Evolutionary conservation across 495 filamentous ascomycete species (phyloP), one percentile per base, ranked within the genome.

Genomic region (Penicillium maclennaniae): DNA sequence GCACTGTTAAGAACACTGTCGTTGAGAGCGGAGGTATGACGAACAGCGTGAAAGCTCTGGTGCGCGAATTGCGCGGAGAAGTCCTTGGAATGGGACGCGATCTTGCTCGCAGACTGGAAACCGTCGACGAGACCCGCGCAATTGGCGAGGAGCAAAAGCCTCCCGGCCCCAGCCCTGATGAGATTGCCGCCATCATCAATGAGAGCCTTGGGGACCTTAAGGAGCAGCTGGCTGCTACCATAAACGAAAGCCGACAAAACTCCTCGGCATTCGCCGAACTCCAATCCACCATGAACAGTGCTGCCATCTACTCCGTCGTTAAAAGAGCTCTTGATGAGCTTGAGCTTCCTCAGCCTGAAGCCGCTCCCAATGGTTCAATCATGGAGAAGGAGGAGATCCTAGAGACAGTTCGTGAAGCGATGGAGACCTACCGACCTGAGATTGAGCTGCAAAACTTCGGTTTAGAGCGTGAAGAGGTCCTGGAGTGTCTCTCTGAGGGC

Each of bases 21-120:
- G 79, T 87, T 20, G 86, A 95, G 73, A 79, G 86, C 45, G 91
- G 92, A 56, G 86, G 89, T 14, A 78, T 93, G 63, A 93, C 91
- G 5, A 86, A 88, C 50, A 88, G 95, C 67, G 88, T 96, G 36
- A 98, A 97, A 69, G 84, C 87, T 3, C 73, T 95, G 15, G 87
- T 96, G 12, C 84, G 89, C 38, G 92, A 97, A 58, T 76, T 98
- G 36, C 85, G 92, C 16, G 89, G 91, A 12, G 92, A 97, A 62
- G 91, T 97, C 7, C 80, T 97, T 2, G 91, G 89, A 4, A 96
- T 97, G 92, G 90, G 91, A 6, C 77, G 91, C 50, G 86, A 96
- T 57, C 79, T 97, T 25, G 90, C 86, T 26, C 82, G 87, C n/a
- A 85, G 87, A 61, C 75, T 97, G 3, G 89, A 96, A 48, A 80